Conservation (phyloP, 129 eudicot species). For the Smallanthus sonchifolius region DNA sequence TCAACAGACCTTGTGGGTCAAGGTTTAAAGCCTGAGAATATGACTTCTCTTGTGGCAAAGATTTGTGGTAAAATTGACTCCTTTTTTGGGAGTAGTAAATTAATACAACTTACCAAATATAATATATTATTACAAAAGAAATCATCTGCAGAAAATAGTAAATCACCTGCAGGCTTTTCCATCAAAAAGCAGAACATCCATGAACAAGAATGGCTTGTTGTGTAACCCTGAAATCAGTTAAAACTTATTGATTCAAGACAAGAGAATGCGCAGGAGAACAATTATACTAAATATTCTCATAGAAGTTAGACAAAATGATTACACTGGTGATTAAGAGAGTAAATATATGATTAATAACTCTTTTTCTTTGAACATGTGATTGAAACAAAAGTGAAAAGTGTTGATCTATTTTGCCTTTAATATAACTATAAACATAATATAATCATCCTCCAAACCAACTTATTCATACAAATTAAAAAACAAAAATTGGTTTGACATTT, state of each 20-base stretch:
- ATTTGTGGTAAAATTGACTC: neutral
- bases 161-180: conserved; percentile 18
- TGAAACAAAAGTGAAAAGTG: neutral
- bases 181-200: conserved; percentile 21
- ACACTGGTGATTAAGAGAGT: neutral
- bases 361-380: neutral
- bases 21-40: neutral
- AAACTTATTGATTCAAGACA: neutral
- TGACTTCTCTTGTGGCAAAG: conserved; percentile 1
- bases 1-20: neutral
- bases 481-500: neutral
- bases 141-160: conserved; percentile 15
- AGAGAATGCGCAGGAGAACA: neutral
- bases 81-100: conserved; percentile 6
- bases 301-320: neutral
- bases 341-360: neutral
- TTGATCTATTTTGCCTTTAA: neutral
- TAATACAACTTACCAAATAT: conserved; percentile 7
- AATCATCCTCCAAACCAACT: neutral
- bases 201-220: conserved; percentile 19
- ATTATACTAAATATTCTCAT: neutral
- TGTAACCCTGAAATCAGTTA: conserved; percentile 16
- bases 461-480: neutral
- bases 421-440: neutral
- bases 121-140: conserved; percentile 13